Evolutionary conservation across 31 red algal species (phyloP).

Genomic region (Porphyra umbilicalis): DNA sequence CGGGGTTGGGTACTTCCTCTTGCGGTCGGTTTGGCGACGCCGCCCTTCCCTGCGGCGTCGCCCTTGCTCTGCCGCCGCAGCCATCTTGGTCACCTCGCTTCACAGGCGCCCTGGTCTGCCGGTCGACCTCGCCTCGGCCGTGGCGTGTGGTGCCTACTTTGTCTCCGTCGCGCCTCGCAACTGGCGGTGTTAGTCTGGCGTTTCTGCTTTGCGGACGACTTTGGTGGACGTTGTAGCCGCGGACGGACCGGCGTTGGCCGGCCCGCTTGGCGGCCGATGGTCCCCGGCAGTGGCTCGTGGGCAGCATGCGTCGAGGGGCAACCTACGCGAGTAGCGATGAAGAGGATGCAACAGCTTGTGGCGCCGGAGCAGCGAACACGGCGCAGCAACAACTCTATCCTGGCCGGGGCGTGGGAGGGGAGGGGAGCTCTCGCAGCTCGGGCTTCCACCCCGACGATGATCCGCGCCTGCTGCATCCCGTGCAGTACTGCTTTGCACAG

Average conservation of each 20-base stretch:
- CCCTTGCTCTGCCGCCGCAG: no score
- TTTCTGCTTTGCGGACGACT: no score
- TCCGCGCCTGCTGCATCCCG: neutral
- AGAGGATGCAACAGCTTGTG: neutral
- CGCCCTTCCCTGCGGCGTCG: no score
- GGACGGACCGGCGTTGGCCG: neutral
- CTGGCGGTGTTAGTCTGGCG: no score
- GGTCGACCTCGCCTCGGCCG: no score
- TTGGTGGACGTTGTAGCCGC: neutral
- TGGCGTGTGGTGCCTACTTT: no score
- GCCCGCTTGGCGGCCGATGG: neutral
- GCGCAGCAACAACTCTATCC: neutral
- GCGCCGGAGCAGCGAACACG: no score
- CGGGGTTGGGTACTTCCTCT: no score
- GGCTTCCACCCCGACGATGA: neutral
- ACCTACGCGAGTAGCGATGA: neutral
- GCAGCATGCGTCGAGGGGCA: neutral
- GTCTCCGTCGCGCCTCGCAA: no score
- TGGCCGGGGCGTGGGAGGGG: neutral
- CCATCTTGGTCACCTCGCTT: no score
- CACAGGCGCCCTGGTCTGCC: no score
- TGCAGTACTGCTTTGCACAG: neutral
- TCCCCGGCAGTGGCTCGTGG: neutral
- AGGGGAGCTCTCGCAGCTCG: neutral
- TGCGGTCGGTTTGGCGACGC: no score